These are phyloP conservation scores for Oryza rufipogon DNA, from an alignment of 176 grass and related monocot genomes.

Conservation along the genomic window DNA sequence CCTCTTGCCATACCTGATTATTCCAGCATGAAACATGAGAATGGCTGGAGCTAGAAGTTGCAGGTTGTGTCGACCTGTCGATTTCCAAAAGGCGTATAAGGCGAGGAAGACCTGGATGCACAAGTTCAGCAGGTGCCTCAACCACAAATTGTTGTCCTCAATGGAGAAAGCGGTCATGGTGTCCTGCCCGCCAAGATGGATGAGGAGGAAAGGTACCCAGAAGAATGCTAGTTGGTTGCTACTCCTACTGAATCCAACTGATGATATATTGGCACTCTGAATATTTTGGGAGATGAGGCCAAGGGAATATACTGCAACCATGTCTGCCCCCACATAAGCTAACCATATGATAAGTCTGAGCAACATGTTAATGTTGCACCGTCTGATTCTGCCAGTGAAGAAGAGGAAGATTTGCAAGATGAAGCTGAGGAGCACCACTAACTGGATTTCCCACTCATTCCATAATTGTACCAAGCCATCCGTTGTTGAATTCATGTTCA, in stretches of 20 bases:
- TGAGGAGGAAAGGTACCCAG: conserved; percentile 18
- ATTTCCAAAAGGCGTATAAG: conserved; percentile 16
- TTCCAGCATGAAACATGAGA: not conserved
- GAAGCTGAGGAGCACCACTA: conserved; percentile 16
- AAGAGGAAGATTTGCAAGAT: conserved; percentile 18
- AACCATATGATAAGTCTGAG: conserved; percentile 14
- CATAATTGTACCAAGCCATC: not conserved
- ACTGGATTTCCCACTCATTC: conserved; percentile 18
- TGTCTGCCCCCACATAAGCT: conserved; percentile 17
- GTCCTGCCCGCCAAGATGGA: conserved; percentile 29
- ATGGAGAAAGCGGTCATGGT: conserved; percentile 19
- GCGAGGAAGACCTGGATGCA: not conserved
- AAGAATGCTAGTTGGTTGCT: not conserved
- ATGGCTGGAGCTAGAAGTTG: not conserved
- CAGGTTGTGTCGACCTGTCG: not conserved
- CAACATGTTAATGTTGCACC: conserved; percentile 4
- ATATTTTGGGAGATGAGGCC: not conserved
- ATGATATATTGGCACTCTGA: not conserved
- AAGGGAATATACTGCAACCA: conserved; percentile 18
- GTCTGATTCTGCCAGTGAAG: not conserved
- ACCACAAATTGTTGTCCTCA: conserved; percentile 22
- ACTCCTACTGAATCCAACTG: not conserved
- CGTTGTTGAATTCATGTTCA: not conserved
- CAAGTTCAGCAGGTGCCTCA: conserved; percentile 23
- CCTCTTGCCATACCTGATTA: conserved; percentile 25